Evolutionary conservation across 768 basidiomycete species (phyloP), one percentile per base, ranked within the genome.

Genomic region (Xanthoconium stramineum): DNA sequence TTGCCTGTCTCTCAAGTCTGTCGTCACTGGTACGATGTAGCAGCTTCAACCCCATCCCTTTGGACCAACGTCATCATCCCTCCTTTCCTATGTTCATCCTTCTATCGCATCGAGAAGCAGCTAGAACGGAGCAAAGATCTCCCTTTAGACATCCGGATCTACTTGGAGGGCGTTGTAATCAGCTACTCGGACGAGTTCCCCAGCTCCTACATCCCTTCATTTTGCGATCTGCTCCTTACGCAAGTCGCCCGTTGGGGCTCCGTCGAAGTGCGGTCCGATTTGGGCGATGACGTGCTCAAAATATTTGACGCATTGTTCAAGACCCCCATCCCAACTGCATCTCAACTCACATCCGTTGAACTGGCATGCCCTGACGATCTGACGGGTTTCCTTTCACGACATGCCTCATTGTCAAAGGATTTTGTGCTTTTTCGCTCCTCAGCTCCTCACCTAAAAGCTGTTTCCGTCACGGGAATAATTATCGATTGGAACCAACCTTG

Each of bases 241-340:
- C 28, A 46, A 0, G 35, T 38, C 20, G 3, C 20, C 17, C 36
- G 45, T 5, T 53, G 44, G 52, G n/a, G 29, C n/a, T 46, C 44
- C n/a, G 2, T 53, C 1, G 36, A 39, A 7, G 29, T 53, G 29
- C 2, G 12, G 29, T 10, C 12, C 10, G 6, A 2, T 17, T 4
- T 0, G 15, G 1, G 0, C 1, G 11, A 0, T 0, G 4, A 42
- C 28, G 20, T 46, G 29, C 1, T 11, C 7, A 1, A 12, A 15
- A 13, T 53, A 8, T 29, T 38, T 1, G 9, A 20, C 15, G 14
- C 36, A 14, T 15, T 46, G 6, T 38, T 14, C 20, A 35, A 24
- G 13, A 3, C n/a, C 7, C 1, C 1, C 6, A 38, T 15, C 3
- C 44, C 5, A 20, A 17, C 32, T 1, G 29, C 17, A 32, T 15